These are phyloP conservation scores for Backusella psychrophila DNA, from an alignment of 192 early-diverging fungal genomes.

Conservation along the genomic window DNA sequence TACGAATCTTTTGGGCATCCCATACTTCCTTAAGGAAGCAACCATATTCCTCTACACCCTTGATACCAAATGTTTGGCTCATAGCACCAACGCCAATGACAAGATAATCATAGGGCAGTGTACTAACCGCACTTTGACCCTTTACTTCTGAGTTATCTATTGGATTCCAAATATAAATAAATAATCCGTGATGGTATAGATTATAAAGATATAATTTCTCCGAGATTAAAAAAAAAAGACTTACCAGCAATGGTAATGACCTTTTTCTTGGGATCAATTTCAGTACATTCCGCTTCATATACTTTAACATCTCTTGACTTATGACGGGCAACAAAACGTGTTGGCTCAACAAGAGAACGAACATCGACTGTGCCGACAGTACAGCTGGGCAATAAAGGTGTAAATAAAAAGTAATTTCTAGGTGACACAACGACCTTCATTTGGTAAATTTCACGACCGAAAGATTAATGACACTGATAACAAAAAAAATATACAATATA, in stretches of 20 bases:
- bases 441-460: neutral
- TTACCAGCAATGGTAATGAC: slow-evolving; percentile 71
- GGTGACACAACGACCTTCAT: slow-evolving; percentile 65
- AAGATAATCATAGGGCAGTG: slow-evolving; percentile 73
- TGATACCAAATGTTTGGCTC: slow-evolving; percentile 79
- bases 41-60: slow-evolving; percentile 69
- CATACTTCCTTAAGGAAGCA: slow-evolving; percentile 77
- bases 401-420: slow-evolving; percentile 89
- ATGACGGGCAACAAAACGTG: slow-evolving; percentile 84
- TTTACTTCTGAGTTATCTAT: slow-evolving; percentile 72
- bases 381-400: slow-evolving; percentile 67
- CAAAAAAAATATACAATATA: neutral
- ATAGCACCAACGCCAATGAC: slow-evolving; percentile 74
- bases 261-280: slow-evolving; percentile 81
- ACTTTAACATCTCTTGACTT: slow-evolving; percentile 84
- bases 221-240: slow-evolving; percentile 41
- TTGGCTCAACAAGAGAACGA: slow-evolving; percentile 83
- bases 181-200: neutral
- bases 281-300: slow-evolving; percentile 86
- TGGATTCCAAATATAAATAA: neutral
- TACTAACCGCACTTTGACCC: slow-evolving; percentile 51
- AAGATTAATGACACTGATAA: neutral
- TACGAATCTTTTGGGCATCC: slow-evolving; percentile 80
- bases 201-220: neutral
- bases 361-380: slow-evolving; percentile 91